Evolutionary conservation across 345 rosid genomes (phyloP).

Genomic region (Salix arbutifolia): DNA sequence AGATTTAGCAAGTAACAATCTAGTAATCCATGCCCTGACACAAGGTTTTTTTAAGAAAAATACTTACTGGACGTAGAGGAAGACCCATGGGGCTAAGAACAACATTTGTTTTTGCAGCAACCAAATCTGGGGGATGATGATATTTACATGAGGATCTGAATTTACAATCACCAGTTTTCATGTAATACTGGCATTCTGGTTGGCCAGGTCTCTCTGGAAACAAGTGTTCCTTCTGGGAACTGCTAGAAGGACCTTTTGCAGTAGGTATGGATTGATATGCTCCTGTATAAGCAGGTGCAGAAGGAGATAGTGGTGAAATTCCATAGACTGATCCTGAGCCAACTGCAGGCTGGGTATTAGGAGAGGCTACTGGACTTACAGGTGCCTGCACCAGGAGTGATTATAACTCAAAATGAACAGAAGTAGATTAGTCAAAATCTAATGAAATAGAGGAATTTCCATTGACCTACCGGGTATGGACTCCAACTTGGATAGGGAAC

Average conservation of each 20-base stretch:
- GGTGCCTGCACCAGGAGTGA: slow-evolving; percentile 41
- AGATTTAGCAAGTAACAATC: too few relatives aligned
- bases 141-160: slow-evolving; percentile 80
- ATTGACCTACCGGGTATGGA: slow-evolving; percentile 61
- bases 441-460: neutral
- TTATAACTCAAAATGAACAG: neutral
- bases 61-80: slow-evolving; percentile 72
- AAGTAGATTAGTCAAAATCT: neutral
- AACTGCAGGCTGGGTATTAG: slow-evolving; percentile 49
- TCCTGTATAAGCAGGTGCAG: slow-evolving; percentile 59
- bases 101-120: slow-evolving; percentile 40
- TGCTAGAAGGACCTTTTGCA: slow-evolving; percentile 48
- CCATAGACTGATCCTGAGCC: slow-evolving; percentile 63
- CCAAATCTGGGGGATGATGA: slow-evolving; percentile 75
- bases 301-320: slow-evolving; percentile 52
- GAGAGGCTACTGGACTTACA: slow-evolving; percentile 51
- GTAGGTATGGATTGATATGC: slow-evolving; percentile 47
- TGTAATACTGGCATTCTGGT: slow-evolving; percentile 77
- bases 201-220: slow-evolving; percentile 90
- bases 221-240: slow-evolving; percentile 48
- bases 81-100: slow-evolving; percentile 65
- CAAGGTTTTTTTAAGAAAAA: neutral
- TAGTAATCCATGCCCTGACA: neutral
- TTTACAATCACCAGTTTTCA: slow-evolving; percentile 88
- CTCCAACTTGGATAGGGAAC: slow-evolving; percentile 69